Evolutionary conservation across 331 rosid species (phyloP).

Genomic region (Pyrus hybrid): DNA sequence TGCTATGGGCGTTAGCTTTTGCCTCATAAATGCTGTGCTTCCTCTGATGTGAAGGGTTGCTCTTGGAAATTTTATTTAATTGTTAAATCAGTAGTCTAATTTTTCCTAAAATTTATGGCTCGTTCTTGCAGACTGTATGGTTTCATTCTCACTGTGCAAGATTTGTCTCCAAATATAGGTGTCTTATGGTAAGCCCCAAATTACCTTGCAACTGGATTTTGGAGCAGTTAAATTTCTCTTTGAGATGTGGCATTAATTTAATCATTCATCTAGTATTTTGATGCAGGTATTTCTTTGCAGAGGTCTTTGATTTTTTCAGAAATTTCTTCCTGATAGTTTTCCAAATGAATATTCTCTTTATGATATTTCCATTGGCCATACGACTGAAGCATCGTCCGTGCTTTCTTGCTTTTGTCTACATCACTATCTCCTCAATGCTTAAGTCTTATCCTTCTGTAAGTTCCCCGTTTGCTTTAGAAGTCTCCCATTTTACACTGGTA

Average conservation of each 20-base stretch:
- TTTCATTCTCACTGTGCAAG: conserved; percentile 82
- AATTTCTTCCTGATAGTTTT: conserved; percentile 82
- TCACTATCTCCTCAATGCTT: conserved; percentile 61
- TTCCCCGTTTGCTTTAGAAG: conserved; percentile 6
- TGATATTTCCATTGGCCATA: conserved; percentile 75
- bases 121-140: conserved; percentile 79
- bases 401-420: conserved; percentile 76
- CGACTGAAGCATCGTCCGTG: conserved; percentile 80
- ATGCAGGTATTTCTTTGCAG: conserved; percentile 94
- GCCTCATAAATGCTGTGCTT: background rate
- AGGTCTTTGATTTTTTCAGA: conserved; percentile 88
- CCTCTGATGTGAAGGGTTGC: background rate
- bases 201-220: background rate
- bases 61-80: background rate
- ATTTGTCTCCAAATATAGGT: conserved; percentile 88
- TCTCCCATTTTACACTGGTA: background rate
- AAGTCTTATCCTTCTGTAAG: conserved; percentile 93
- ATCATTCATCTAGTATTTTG: conserved; percentile 8
- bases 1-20: background rate
- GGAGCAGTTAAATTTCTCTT: background rate
- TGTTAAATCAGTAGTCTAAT: background rate
- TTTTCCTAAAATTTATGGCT: conserved; percentile 17
- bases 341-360: conserved; percentile 70
- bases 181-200: conserved; percentile 67
- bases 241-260: background rate